phyloP scores from a whole-genome alignment of 2,329 filamentous ascomycete genomes.

The Fusarium luffae region DNA sequence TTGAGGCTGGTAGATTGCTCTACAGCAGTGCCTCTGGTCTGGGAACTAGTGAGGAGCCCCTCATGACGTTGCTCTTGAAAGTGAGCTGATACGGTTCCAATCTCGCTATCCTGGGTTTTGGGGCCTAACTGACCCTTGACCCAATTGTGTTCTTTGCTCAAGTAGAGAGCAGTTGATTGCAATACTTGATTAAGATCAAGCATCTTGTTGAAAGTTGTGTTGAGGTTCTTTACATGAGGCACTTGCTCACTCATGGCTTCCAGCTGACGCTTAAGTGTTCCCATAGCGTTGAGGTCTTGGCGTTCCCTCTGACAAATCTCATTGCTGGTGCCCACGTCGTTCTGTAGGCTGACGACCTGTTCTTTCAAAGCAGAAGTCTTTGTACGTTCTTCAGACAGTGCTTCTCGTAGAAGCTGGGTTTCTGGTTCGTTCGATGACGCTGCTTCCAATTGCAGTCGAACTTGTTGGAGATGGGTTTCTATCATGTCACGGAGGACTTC shows the following conservation, averaged over 20 bases:
- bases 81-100: background rate
- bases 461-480: conserved; percentile 37
- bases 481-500: conserved; percentile 25
- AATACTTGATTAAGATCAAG: conserved; percentile 45
- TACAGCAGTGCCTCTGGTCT: background rate
- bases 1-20: background rate
- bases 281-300: conserved; percentile 46
- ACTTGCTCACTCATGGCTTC: conserved; percentile 39
- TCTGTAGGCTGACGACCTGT: conserved; percentile 40
- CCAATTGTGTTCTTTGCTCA: conserved; percentile 47
- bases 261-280: conserved; percentile 41
- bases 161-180: conserved; percentile 46
- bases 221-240: conserved; percentile 42
- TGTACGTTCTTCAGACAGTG: conserved; percentile 24
- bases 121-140: conserved; percentile 40
- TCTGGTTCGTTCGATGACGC: background rate
- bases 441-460: conserved; percentile 30
- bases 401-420: conserved; percentile 11
- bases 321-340: conserved; percentile 28
- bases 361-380: conserved; percentile 22
- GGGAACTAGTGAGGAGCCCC: background rate
- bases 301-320: conserved; percentile 44
- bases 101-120: background rate
- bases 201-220: conserved; percentile 44
- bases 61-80: background rate